phyloP scores from a whole-genome alignment of 192 early-diverging fungal species.

The Backusella psychrophila region DNA sequence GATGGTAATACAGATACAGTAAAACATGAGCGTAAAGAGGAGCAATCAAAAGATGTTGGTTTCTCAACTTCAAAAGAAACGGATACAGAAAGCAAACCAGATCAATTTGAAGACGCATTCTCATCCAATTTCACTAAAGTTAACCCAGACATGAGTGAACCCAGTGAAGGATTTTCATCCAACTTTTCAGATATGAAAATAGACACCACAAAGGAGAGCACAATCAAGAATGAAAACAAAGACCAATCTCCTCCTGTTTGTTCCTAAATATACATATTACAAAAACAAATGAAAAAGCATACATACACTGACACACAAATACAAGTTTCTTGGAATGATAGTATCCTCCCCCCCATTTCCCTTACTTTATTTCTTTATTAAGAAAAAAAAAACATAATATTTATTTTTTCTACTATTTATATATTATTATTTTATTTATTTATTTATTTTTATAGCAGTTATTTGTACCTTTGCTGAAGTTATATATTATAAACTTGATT shows the following conservation, averaged over 20 bases:
- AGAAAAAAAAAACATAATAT: background rate
- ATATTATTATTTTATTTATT: background rate
- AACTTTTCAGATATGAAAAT: constrained; percentile 11
- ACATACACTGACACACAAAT: background rate
- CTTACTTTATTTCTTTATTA: background rate
- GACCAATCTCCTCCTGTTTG: background rate
- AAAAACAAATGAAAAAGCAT: constrained; percentile 1
- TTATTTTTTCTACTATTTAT: background rate
- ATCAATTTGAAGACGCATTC: background rate
- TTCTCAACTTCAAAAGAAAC: background rate
- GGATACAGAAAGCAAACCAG: background rate
- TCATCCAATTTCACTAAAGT: background rate
- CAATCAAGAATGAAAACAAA: background rate
- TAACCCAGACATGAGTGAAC: background rate
- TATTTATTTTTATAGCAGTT: background rate
- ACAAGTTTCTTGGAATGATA: background rate
- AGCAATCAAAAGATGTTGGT: background rate
- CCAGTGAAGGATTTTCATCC: constrained; percentile 4
- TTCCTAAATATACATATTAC: background rate
- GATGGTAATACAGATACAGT: background rate
- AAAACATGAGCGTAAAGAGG: background rate
- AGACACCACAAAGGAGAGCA: background rate
- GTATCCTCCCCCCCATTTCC: background rate
- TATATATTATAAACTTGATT: background rate
- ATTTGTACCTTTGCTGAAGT: background rate